Base-by-base conservation (phyloP, 495 filamentous ascomycete species). In the Aspergillus kassunensis region DNA sequence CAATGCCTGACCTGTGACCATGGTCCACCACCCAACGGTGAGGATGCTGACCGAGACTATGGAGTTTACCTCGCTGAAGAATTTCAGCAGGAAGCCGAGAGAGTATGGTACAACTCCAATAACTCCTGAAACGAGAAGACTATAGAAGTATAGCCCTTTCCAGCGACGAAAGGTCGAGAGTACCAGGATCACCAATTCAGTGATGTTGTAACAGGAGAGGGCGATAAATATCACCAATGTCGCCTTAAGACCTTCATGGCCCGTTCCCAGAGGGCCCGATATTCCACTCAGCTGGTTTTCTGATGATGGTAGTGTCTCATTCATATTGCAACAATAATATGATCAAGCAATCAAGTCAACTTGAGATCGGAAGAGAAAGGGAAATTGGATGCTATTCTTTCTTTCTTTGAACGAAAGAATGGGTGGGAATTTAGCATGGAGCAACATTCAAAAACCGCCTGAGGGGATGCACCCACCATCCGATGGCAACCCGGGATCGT, bases 61-160 rank as follows among this genome's bases (percentile, higher is more conserved):
- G 1, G 63, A 67, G 49, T 64, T 61, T 15, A 63, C 60, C 0
- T 27, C 15, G 1, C 65, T 72, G 54, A 80, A 78, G 56, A 77
- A 80, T 27, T 78, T 78, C 47, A 80, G 57, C 24, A 78, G 52
- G 56, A 78, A 79, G 2, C 78, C 78, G 5, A 80, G 62, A 9
- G 77, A 77, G 55, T 79, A 78, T 3, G 75, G 73, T 1, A 77
- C 63, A 1, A 76, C 65, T 0, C 72, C 72, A 24, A 76, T 57
- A 33, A 64, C 66, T 1, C 69, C 74, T 0, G 77, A 71, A 16
- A 71, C 47, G 1, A 80, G 66, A 15, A 80, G 60, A 11, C 71
- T 72, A 75, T 75, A 80, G 63, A 80, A 80, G 54, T 80, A 80
- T 2, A 80, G 65, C 0, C 78, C 77, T 16, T 67, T 67, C 67